Evolutionary conservation across 73 alveolate species (phyloP).

Genomic region (Breviolum minutum): DNA sequence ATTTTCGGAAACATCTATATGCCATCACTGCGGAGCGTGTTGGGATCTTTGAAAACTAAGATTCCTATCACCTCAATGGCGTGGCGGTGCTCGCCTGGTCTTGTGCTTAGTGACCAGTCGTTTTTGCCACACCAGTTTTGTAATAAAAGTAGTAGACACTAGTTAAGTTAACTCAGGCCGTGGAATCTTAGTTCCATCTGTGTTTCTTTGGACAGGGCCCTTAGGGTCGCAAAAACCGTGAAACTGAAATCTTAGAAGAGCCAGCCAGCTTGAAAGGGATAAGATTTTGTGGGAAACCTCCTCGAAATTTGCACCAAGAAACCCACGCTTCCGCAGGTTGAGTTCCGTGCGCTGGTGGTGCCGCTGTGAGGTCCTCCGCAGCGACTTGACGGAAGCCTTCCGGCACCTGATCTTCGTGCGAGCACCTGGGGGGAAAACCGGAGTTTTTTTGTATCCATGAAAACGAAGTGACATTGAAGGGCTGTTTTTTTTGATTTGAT

Average conservation of each 20-base stretch:
- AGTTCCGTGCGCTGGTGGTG: constrained; percentile 57
- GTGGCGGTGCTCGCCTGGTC: constrained; percentile 57
- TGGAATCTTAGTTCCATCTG: not conserved
- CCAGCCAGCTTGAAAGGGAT: not conserved
- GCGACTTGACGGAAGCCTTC: constrained; percentile 17
- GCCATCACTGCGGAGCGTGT: too few species aligned
- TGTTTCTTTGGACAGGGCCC: not conserved
- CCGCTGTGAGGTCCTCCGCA: constrained; percentile 23
- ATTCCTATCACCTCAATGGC: constrained; percentile 50
- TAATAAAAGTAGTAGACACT: too few species aligned
- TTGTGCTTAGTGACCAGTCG: not conserved
- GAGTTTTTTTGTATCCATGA: not conserved
- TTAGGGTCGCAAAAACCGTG: too few species aligned
- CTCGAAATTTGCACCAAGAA: too few species aligned
- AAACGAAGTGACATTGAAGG: not conserved
- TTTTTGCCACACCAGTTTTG: too few species aligned
- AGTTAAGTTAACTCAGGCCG: too few species aligned
- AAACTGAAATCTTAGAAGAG: not conserved
- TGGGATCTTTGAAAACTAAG: too few species aligned
- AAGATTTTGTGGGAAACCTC: not conserved
- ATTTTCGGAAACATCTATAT: too few species aligned
- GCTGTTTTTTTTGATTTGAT: too few species aligned
- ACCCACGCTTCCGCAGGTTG: not conserved
- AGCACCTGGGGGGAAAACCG: not conserved
- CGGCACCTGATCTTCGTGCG: constrained; percentile 3